Conservation (phyloP, 2,329 filamentous ascomycete genomes). For the Colletotrichum lindemuthianum region DNA sequence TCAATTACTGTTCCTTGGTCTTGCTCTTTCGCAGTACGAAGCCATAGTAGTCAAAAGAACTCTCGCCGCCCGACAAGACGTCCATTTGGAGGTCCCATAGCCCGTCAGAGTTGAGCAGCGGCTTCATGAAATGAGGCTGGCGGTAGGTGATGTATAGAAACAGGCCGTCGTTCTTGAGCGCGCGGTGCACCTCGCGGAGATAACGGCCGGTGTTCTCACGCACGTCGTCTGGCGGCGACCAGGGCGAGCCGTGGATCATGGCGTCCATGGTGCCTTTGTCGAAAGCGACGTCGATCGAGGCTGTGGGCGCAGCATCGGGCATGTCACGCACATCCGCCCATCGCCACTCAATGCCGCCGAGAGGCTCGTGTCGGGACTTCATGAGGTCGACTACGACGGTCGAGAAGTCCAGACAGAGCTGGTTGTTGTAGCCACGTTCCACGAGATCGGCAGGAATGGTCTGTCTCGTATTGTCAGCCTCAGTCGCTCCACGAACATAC, state of each 20-base stretch:
- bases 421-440: conserved; percentile 57
- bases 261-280: conserved; percentile 66
- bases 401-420: conserved; percentile 68
- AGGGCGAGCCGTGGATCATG: conserved; percentile 64
- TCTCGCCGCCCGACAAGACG: conserved; percentile 48
- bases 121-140: conserved; percentile 64
- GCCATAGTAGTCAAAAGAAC: conserved; percentile 60
- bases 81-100: conserved; percentile 58
- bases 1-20: not conserved
- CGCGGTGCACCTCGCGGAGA: conserved; percentile 59
- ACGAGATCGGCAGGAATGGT: conserved; percentile 61
- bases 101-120: conserved; percentile 50
- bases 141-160: conserved; percentile 65
- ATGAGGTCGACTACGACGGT: conserved; percentile 62
- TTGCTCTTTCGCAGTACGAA: conserved; percentile 50
- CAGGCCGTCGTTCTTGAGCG: conserved; percentile 57
- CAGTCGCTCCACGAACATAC: not conserved
- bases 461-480: conserved; percentile 44
- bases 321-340: conserved; percentile 63
- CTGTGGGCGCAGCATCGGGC: conserved; percentile 46
- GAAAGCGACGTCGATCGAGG: conserved; percentile 64
- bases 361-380: conserved; percentile 51
- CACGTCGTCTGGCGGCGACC: conserved; percentile 61
- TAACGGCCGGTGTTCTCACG: conserved; percentile 58
- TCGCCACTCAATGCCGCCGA: conserved; percentile 58